A percentile compares a stretch with the other conserved stretches of the same genome.
Evolutionary conservation across 345 rosid genomes (phyloP).

Genomic region (Hibiscus syriacus): DNA sequence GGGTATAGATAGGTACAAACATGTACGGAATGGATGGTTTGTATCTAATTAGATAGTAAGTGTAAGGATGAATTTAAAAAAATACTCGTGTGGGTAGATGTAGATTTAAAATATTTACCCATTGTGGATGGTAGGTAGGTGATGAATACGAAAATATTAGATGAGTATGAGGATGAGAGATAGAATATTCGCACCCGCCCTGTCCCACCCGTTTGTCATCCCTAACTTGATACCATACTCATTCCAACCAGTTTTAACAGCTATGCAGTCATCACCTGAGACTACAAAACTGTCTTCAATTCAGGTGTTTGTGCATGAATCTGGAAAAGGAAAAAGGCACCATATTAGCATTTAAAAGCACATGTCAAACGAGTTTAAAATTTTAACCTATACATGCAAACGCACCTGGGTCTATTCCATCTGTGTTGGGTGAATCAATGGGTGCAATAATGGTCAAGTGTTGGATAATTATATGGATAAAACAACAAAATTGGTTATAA

Average conservation of each 20-base stretch:
- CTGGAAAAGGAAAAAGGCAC: conserved; percentile 21
- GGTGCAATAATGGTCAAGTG: conserved; percentile 63
- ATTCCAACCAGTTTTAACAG: conserved; percentile 79
- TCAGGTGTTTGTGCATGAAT: conserved; percentile 58
- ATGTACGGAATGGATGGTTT: no score
- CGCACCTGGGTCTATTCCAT: conserved; percentile 78
- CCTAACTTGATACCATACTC: conserved; percentile 65
- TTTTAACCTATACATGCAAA: not conserved
- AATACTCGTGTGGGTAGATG: no score
- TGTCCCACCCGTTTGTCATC: no score
- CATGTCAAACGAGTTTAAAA: not conserved
- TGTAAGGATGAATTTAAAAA: no score
- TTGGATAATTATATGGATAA: conserved; percentile 29
- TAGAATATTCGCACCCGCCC: no score
- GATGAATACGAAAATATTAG: no score
- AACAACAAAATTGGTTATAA: no score
- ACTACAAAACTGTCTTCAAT: conserved; percentile 61
- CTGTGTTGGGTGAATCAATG: conserved; percentile 61
- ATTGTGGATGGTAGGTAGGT: no score
- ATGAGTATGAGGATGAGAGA: no score
- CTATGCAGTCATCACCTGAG: conserved; percentile 75
- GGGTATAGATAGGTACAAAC: no score
- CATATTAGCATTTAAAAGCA: not conserved
- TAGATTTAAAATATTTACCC: no score
- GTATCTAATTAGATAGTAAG: no score